A percentile compares a stretch with the other conserved stretches of the same genome.
Conservation (phyloP, 176 grass and related monocot genomes). For the Oryza nivara region DNA sequence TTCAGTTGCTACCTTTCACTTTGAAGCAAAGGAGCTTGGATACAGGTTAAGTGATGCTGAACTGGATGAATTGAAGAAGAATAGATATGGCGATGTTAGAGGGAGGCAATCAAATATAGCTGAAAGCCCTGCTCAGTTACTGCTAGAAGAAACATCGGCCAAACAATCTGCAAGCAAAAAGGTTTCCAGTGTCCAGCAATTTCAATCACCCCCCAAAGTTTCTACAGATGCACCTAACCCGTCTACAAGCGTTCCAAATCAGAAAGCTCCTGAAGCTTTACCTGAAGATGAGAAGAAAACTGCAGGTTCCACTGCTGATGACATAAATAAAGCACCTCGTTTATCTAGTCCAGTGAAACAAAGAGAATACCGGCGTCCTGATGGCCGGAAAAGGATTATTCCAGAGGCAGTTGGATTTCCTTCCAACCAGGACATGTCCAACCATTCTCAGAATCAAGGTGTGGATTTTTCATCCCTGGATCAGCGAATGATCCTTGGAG, state of each 20-base stretch:
- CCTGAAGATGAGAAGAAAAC: slow-evolving; percentile 63
- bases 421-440: slow-evolving; percentile 66
- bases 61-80: slow-evolving; percentile 91
- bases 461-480: slow-evolving; percentile 72
- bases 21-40: slow-evolving; percentile 95
- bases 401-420: slow-evolving; percentile 95
- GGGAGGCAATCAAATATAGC: slow-evolving; percentile 92
- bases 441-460: slow-evolving; percentile 48
- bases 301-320: slow-evolving; percentile 50
- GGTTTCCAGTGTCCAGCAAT: slow-evolving; percentile 51
- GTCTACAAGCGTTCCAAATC: slow-evolving; percentile 46
- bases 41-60: slow-evolving; percentile 84
- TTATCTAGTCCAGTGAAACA: slow-evolving; percentile 91
- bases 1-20: slow-evolving; percentile 85
- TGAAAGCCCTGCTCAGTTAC: slow-evolving; percentile 81
- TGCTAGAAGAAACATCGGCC: slow-evolving; percentile 80
- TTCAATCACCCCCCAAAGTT: slow-evolving; percentile 56
- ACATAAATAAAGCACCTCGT: slow-evolving; percentile 52
- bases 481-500: slow-evolving; percentile 45
- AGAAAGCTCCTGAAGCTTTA: slow-evolving; percentile 68
- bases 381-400: slow-evolving; percentile 98
- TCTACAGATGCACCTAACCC: slow-evolving; percentile 51
- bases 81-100: slow-evolving; percentile 93
- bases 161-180: slow-evolving; percentile 74
- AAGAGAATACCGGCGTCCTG: slow-evolving; percentile 90